Conservation (phyloP, 495 filamentous ascomycete species). For the Penicillium angulare region DNA sequence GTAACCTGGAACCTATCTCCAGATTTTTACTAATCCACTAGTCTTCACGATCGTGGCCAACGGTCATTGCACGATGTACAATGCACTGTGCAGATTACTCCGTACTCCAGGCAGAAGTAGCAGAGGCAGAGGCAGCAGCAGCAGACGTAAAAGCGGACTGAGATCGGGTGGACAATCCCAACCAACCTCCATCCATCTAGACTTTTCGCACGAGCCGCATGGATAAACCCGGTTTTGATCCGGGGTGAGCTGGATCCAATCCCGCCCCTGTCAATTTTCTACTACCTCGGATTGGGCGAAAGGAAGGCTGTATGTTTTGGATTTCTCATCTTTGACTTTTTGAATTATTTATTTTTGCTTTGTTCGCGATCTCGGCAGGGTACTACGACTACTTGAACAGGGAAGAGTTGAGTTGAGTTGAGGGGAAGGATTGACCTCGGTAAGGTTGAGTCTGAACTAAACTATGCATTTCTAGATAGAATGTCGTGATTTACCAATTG, state of each 20-base stretch:
- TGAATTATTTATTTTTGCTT: too few relatives aligned
- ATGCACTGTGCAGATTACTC: not conserved
- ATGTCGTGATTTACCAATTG: not conserved
- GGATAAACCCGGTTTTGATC: conserved; percentile 1
- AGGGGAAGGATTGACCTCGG: not conserved
- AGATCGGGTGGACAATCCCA: too few relatives aligned
- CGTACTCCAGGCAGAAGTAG: not conserved
- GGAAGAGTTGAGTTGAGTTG: too few relatives aligned
- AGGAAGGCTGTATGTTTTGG: too few relatives aligned
- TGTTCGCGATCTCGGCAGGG: too few relatives aligned
- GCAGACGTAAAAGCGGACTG: too few relatives aligned
- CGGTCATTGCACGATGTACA: not conserved
- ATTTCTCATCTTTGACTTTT: too few relatives aligned
- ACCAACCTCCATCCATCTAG: too few relatives aligned
- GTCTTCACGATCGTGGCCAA: conserved; percentile 7
- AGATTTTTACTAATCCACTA: too few relatives aligned
- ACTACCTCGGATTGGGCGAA: not conserved
- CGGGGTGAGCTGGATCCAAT: conserved; percentile 1
- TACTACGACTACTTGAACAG: too few relatives aligned
- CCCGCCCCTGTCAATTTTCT: conserved; percentile 1
- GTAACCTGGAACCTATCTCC: too few relatives aligned
- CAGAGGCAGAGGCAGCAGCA: not conserved
- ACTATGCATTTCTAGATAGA: not conserved
- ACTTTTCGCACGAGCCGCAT: conserved; percentile 11
- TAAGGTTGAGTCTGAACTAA: not conserved